Evolutionary conservation across 2,329 filamentous ascomycete genomes (phyloP).

Genomic region (Capronia epimyces): DNA sequence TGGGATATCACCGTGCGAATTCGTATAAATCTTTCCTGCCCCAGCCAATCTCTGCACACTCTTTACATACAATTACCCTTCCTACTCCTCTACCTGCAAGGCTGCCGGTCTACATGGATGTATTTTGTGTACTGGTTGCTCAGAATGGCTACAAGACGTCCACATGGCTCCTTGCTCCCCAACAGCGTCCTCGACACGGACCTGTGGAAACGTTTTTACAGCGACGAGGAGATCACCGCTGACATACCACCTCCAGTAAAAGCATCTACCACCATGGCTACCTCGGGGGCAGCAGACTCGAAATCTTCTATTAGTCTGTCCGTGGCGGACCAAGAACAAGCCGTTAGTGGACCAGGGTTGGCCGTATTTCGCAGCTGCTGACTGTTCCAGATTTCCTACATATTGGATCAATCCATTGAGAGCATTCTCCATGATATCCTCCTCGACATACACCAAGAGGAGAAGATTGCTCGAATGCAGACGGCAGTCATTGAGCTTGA

Average conservation of each 20-base stretch:
- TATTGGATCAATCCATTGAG: conserved; percentile 54
- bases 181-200: conserved; percentile 12
- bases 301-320: conserved; percentile 16
- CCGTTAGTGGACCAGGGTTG: conserved; percentile 5
- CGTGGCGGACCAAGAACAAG: conserved; percentile 20
- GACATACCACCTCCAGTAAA: conserved; percentile 22
- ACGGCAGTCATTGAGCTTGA: conserved; percentile 43
- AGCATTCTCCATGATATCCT: conserved; percentile 58
- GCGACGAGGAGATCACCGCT: conserved; percentile 21
- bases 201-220: conserved; percentile 20
- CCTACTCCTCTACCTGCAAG: neutral
- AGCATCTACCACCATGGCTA: conserved; percentile 11
- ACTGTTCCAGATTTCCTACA: conserved; percentile 31
- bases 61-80: neutral
- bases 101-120: neutral
- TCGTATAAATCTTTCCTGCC: neutral
- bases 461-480: conserved; percentile 57
- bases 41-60: neutral
- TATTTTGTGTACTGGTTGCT: neutral
- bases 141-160: conserved; percentile 13
- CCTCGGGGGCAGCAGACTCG: conserved; percentile 5
- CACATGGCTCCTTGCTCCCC: conserved; percentile 5
- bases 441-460: conserved; percentile 54
- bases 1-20: neutral
- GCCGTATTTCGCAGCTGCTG: neutral